Conservation (phyloP, 345 rosid genomes). For the Trapa bicornis region DNA sequence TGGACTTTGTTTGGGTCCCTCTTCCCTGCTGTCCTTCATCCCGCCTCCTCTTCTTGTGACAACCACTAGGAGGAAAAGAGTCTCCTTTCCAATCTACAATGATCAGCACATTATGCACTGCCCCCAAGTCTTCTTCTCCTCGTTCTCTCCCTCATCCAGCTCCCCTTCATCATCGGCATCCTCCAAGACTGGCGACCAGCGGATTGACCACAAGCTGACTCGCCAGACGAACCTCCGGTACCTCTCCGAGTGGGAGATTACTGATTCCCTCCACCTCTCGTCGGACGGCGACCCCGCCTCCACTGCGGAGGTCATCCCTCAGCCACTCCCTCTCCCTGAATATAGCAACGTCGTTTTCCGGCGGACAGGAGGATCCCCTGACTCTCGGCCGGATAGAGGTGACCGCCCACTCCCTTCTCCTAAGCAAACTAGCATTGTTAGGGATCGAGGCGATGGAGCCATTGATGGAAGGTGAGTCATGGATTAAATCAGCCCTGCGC, state of each 20-base stretch:
- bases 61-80: neutral
- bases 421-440: slow-evolving; percentile 18
- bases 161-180: slow-evolving; percentile 13
- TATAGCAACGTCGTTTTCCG: neutral
- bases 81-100: slow-evolving; percentile 1
- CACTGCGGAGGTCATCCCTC: neutral
- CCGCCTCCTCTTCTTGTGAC: no score
- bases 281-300: neutral
- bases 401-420: slow-evolving; percentile 19
- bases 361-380: neutral
- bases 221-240: slow-evolving; percentile 51
- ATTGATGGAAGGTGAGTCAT: slow-evolving; percentile 16
- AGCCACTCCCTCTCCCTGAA: neutral
- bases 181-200: slow-evolving; percentile 11
- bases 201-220: slow-evolving; percentile 24
- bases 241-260: slow-evolving; percentile 38
- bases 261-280: slow-evolving; percentile 9
- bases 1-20: no score
- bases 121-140: slow-evolving; percentile 42
- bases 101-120: slow-evolving; percentile 54
- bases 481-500: no score
- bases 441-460: slow-evolving; percentile 22
- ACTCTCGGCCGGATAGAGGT: neutral
- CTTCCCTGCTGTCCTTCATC: no score
- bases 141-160: slow-evolving; percentile 22